Base-by-base conservation (phyloP, 371 early-diverging fungal species). In the Lichtheimia ramosa region DNA sequence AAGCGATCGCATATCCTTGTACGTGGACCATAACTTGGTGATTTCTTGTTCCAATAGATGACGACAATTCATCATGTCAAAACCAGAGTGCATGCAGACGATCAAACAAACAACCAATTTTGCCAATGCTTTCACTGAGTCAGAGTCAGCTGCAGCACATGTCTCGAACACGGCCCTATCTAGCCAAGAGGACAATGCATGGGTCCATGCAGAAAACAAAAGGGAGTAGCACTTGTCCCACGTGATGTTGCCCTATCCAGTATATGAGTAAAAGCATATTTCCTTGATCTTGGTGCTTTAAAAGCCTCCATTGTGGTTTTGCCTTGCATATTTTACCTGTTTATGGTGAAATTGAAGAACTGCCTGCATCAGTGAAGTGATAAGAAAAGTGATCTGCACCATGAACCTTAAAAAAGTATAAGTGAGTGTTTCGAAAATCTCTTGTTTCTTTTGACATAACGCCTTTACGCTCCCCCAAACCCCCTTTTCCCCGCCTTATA, bases 91-190 rank as follows among this genome's bases (percentile, higher is more conserved):
- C 18, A 46, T 46, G 18, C 46, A 46, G 46, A 16, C 21, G 18
- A 46, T 18, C 46, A 46, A 52, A 40, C 52, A 59, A 12, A 51
- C 16, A 15, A 51, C 51, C 18, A 50, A 52, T 52, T 20, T 18
- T 20, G 59, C 51, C 28, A 59, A 39, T n/a, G 51, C 20, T 28
- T 27, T 43, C 2, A 59, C 48, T 48, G 48, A 18, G 2, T n/a
- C 16, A 24, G 58, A 57, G n/a, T 57, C 58, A 1, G 58, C 43
- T 28, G 28, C 59, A 6, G 52, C 20, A 16, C 43, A 25, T 23
- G 39, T 51, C 48, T 63, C 52, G 53, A 57, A 63, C 40, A 63
- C 50, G 18, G 63, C 63, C 24, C 58, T 51, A 43, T 63, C 58
- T 40, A 63, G 58, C 25, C 48, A 48, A 13, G 54, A 52, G 20